A percentile compares a stretch with the other conserved stretches of the same genome.
Conservation (phyloP, 1,284 basidiomycete genomes). For the Hymenochaete sp. region DNA sequence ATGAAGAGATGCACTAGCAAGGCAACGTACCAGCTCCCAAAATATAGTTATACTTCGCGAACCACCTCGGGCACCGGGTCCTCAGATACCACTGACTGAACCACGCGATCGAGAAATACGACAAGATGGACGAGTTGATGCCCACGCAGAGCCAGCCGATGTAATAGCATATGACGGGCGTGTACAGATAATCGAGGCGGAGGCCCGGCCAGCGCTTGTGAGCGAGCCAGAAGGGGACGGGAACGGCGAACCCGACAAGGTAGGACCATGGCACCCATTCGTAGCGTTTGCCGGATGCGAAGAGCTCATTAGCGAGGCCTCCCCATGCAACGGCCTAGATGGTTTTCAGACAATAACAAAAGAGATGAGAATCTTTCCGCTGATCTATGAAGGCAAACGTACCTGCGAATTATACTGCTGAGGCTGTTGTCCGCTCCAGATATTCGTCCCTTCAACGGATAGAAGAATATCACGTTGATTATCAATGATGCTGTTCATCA, state of each 20-base stretch:
- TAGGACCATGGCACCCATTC: conserved; percentile 31
- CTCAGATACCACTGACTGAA: conserved; percentile 29
- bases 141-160: conserved; percentile 22
- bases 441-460: conserved; percentile 34
- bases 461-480: conserved; percentile 30
- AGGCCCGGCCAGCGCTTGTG: conserved; percentile 32
- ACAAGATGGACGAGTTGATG: conserved; percentile 21
- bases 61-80: conserved; percentile 26
- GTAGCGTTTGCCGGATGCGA: conserved; percentile 31
- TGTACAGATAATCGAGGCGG: conserved; percentile 29
- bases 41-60: conserved; percentile 31
- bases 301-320: conserved; percentile 36
- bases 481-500: conserved; percentile 22
- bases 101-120: conserved; percentile 25
- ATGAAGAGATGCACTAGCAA: too few relatives aligned
- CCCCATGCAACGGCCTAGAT: conserved; percentile 37
- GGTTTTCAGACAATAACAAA: not conserved
- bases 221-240: conserved; percentile 31
- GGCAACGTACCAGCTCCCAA: too few relatives aligned
- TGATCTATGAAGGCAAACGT: not conserved
- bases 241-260: conserved; percentile 31
- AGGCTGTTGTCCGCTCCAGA: conserved; percentile 32
- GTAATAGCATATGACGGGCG: conserved; percentile 27
- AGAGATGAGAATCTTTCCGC: not conserved
- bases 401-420: too few relatives aligned